Percentiles rank a stretch among this genome's conserved stretches.
Evolutionary conservation across 495 filamentous ascomycete genomes (phyloP).

Genomic region (Aspergillus kassunensis): DNA sequence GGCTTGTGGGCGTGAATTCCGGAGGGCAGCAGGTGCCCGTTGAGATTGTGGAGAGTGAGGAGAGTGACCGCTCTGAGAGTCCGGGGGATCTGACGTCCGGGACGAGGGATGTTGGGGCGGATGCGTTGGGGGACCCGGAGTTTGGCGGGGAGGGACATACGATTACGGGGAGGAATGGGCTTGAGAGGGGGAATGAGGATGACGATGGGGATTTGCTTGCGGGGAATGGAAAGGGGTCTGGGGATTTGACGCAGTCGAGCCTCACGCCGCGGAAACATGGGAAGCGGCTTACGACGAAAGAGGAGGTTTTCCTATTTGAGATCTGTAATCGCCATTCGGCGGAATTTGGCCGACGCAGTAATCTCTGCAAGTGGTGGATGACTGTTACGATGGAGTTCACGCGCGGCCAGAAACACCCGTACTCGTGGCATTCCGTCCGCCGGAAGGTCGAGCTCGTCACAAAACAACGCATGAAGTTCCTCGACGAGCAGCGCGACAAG

Average conservation of each 20-base stretch:
- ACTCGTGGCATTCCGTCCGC: constrained; percentile 47
- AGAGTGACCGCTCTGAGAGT: constrained; percentile 21
- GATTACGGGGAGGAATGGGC: background rate
- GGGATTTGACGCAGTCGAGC: background rate
- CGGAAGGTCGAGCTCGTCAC: constrained; percentile 44
- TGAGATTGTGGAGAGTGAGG: constrained; percentile 15
- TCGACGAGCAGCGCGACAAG: constrained; percentile 35
- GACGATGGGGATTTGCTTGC: constrained; percentile 1
- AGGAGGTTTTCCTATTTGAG: constrained; percentile 42
- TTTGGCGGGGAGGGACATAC: constrained; percentile 6
- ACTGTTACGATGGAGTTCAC: constrained; percentile 40
- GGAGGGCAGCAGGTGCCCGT: background rate
- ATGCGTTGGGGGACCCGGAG: constrained; percentile 17
- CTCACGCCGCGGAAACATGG: constrained; percentile 32
- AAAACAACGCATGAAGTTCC: constrained; percentile 41
- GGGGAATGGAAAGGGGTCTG: background rate
- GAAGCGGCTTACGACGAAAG: constrained; percentile 41
- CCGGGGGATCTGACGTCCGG: constrained; percentile 7
- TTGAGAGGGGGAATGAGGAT: constrained; percentile 3
- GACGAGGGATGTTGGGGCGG: constrained; percentile 15
- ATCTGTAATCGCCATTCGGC: constrained; percentile 40
- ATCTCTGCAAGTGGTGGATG: constrained; percentile 47
- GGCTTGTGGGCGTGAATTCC: background rate
- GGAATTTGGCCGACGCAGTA: constrained; percentile 43
- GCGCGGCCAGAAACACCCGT: constrained; percentile 35